Base-by-base conservation (phyloP, 2,329 filamentous ascomycete genomes). In the Verticillium longisporum region DNA sequence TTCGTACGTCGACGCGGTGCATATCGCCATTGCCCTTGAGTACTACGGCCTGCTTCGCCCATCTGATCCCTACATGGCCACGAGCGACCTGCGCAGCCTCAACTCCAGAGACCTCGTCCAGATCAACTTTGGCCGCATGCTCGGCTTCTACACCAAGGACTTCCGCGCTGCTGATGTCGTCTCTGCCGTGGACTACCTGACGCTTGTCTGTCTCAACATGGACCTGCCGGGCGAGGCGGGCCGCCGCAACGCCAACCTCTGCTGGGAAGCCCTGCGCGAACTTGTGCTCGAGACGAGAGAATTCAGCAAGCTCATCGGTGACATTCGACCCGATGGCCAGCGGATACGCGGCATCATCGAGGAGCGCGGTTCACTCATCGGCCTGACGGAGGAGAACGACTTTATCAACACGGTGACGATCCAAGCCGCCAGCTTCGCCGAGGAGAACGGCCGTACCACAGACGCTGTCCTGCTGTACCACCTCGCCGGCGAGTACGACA, bases 221-320 rank as follows among this genome's bases (percentile, higher is more conserved):
- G 94, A 97, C 72, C 80, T 96, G 54, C 84, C 83, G 32, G 89
- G 88, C 21, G 84, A 90, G 61, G 80, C 88, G 5, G 92, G 92
- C 61, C 86, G 85, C 63, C 88, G 88, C 54, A 94, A 97, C 71
- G 85, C 88, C 59, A 86, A 84, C 56, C 84, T 97, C 41, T 98
- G 94, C 75, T 92, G 97, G 74, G 92, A 97, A 74, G 94, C 92
- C 6, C 80, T 99, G 61, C 90, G 93, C 38, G 95, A 98, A 74
- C 87, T 98, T 61, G 92, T 97, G 32, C 82, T 99, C n/a, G 95
- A 99, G 77, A 97, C 93, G 21, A 87, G 94, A 66, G 95, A 99
- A 71, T 99, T 98, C 74, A 94, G 93, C 70, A 90, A 92, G 70
- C 80, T 99, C 14, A 87, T 99, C 57, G 95, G 96, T 59, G 96